Evolutionary conservation across 2,329 filamentous ascomycete species (phyloP), one percentile per base, ranked within the genome.

Genomic region (Sporothrix curviconia): DNA sequence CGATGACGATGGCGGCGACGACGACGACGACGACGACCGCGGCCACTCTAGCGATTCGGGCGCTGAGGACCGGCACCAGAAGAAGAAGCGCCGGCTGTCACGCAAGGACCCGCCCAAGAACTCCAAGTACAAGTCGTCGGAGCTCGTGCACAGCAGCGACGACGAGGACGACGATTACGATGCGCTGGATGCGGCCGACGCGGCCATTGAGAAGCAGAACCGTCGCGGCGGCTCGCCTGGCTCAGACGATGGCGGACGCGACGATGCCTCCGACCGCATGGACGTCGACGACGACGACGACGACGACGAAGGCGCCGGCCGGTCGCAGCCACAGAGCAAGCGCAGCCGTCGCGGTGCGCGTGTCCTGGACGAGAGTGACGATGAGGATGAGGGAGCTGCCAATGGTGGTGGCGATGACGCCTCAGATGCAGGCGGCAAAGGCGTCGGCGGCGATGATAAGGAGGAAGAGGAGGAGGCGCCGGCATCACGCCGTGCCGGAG

Each of bases 41-140:
- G 43, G 30, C 34, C 40, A 42, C 46, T 46, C 56, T 14, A 34
- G 39, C 44, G 69, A 69, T 2, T 72, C 72, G 22, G 77, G 74
- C 0, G 79, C 77, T 24, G 69, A 66, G 4, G 76, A 77, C 5
- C 75, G 78, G 59, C 76, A 79, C 58, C 79, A 80, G 22, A 84
- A 84, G 68, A 87, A 86, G 70, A 83, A 82, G 66, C 79, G 82
- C 57, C 79, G 75, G 59, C 37, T 80, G 66, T 78, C 73, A 15
- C 72, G 72, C 62, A 73, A 74, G 62, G 79, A 74, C 60, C 78
- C 56, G 24, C 22, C 34, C 44, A 82, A 61, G 62, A 75, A 72
- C 60, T 71, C 68, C 69, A 95, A 95, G 72, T 95, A 83, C 78
- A 96, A 96, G 79, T 92, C 87, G 52, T 85, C 82, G 1, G 91